Evolutionary conservation across 352 stramenopile genomes (phyloP), one percentile per base, ranked within the genome.

Genomic region (Pythium brachiatum): DNA sequence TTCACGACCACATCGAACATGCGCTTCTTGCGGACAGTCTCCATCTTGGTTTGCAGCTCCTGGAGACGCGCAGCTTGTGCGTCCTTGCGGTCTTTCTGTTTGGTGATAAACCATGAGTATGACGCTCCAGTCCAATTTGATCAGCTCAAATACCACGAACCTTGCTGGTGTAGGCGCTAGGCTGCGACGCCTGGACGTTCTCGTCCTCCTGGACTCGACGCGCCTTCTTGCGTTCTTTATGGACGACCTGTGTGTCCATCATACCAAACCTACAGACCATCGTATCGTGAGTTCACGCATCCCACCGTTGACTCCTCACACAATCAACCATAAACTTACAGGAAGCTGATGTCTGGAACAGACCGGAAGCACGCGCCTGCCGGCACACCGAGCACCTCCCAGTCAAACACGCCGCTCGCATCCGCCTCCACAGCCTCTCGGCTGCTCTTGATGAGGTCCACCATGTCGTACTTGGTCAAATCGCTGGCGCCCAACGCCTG

Each of bases 1-100:
- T 94, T 75, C 32, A 92, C 66, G 36, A 90, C 80, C 38, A 94
- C 69, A 21, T 92, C 81, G 50, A 94, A 94, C 27, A 94, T 63
- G 39, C 74, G 39, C 48, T 81, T 76, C 25, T 73, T 72, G 3
- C 57, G 51, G 18, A 63, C 62, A 1, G 59, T 21, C 36, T 86
- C 68, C 63, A 94, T 78, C 20, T 70, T 77, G n/a, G 64, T 77
- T 62, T 90, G 81, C 23, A 94, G 63, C 53, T 89, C 70, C 46
- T 94, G 74, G 12, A 94, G 62, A 13, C 84, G 77, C 13, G 74
- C 75, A n/a, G 84, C 84, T 53, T 94, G 84, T 16, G 83, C 84
- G 53, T 94, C 84, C 62, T 90, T 89, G 53, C 80, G 80, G 34
- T 91, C 80, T 76, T 84, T 86, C 76, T 90, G 26, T 27, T 58